Conservation (phyloP, 2,329 filamentous ascomycete genomes). For the Lachnellula cervina region DNA sequence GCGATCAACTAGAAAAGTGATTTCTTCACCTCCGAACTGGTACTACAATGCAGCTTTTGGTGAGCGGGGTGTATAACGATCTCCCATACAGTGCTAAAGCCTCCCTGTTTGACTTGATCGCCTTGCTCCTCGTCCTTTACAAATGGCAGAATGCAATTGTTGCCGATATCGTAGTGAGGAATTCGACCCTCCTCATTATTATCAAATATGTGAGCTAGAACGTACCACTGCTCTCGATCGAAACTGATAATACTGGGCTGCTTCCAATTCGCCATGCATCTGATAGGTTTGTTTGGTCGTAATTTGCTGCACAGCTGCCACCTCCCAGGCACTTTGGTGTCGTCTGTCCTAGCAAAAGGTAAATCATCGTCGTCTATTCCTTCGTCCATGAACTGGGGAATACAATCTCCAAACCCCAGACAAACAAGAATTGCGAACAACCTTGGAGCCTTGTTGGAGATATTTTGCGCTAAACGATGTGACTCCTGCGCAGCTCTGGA, state of each 20-base stretch:
- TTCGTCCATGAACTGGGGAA: constrained; percentile 1
- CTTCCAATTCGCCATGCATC: constrained; percentile 4
- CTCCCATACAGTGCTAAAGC: constrained; percentile 4
- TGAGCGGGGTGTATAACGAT: constrained; percentile 10
- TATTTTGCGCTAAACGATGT: neutral
- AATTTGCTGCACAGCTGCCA: constrained; percentile 2
- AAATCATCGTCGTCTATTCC: constrained; percentile 1
- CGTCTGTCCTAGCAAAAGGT: constrained; percentile 3
- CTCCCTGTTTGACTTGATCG: neutral
- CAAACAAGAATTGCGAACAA: constrained; percentile 4
- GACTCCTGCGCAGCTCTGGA: neutral
- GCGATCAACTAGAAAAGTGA: neutral
- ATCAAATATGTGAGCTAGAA: constrained; percentile 4
- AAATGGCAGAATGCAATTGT: constrained; percentile 9
- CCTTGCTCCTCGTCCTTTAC: constrained; percentile 1
- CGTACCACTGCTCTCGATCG: constrained; percentile 4
- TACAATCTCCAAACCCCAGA: neutral
- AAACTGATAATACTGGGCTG: neutral
- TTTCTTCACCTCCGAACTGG: neutral
- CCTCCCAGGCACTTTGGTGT: neutral
- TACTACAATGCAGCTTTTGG: neutral
- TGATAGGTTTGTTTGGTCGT: neutral
- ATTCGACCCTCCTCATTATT: neutral
- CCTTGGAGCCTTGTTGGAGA: neutral
- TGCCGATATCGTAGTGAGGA: neutral